Base-by-base conservation (phyloP, 176 grass and related monocot genomes). In the Poa pratensis region DNA sequence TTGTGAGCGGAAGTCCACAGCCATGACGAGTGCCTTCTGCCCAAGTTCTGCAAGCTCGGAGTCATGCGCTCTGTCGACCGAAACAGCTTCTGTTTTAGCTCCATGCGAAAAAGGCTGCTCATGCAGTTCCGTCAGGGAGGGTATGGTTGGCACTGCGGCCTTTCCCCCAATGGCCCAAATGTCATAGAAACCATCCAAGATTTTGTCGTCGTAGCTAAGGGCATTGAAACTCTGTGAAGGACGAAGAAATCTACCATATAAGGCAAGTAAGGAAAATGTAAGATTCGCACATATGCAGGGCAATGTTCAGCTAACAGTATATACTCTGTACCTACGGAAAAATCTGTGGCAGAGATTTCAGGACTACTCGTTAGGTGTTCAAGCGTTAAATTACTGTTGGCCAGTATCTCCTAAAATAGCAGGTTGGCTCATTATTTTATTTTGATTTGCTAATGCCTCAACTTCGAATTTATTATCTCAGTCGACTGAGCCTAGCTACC, bases 121-220 rank as follows among this genome's bases (percentile, higher is more conserved):
- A 43, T 88, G 91, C 50, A 96, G 79, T 49, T 96, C 91, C 77
- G 52, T 76, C 77, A 99, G 86, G 62, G 96, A 99, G 59, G 96
- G 91, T 84, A 99, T 90, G 57, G 91, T 90, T 61, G 45, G 73
- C 15, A 88, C 79, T 22, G 81, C 42, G 10, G 86, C 80, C 65
- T 81, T 82, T 7, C 83, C 88, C 63, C 62, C 89, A 23, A 87
- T 82, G 40, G 59, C 82, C 83, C 69, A 96, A 87, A 96, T 86
- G 84, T 99, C 93, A 86, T 99, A 99, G 94, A 99, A 99, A 75
- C 96, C 96, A 73, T 99, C 96, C 86, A 96, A 82, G 75, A 96
- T 92, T 88, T 99, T 99, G 86, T 99, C 94, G 68, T 99, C 94
- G 9, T 96, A 99, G 81, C 94, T 93, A 65, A 99, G 94, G 73